Conservation (phyloP, 352 stramenopile genomes). For the Saprolegnia parasitica region DNA sequence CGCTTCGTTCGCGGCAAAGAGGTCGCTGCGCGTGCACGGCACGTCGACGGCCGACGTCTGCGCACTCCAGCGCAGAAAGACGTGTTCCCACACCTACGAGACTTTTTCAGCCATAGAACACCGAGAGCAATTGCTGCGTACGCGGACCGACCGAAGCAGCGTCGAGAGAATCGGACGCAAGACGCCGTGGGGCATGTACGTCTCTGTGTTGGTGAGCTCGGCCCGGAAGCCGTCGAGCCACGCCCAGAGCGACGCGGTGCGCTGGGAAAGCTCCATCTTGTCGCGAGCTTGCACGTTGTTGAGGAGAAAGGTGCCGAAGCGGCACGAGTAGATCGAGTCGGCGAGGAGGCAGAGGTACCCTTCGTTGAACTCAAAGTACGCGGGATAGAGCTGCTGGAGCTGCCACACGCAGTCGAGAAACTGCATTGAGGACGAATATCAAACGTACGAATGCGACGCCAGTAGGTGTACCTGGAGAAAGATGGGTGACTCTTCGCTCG, state of each 20-base stretch:
- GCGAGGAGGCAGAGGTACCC: conserved; percentile 88
- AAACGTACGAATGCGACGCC: too few species aligned
- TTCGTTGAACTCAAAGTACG: conserved; percentile 98
- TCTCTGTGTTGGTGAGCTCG: conserved; percentile 52
- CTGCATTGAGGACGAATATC: too few species aligned
- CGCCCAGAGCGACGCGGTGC: conserved; percentile 73
- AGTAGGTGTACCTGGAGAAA: conserved; percentile 45
- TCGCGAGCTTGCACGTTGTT: conserved; percentile 88
- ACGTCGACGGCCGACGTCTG: conserved; percentile 55
- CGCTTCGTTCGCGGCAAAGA: conserved; percentile 54
- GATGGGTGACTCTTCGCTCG: conserved; percentile 77
- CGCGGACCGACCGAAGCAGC: conserved; percentile 51
- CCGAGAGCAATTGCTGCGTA: background rate
- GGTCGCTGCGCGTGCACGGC: conserved; percentile 33
- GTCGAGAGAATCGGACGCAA: conserved; percentile 56
- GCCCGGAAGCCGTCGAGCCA: conserved; percentile 72
- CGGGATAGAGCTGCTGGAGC: conserved; percentile 90
- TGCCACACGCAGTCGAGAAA: conserved; percentile 82
- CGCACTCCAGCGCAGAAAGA: conserved; percentile 71
- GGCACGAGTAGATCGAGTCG: conserved; percentile 95
- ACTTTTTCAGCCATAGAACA: too few species aligned
- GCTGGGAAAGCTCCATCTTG: conserved; percentile 50
- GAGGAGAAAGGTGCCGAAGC: conserved; percentile 97
- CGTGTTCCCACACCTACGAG: conserved; percentile 53
- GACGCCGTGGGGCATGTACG: conserved; percentile 44